phyloP scores from a whole-genome alignment of 352 stramenopile species.

The Phytophthora melonis region DNA sequence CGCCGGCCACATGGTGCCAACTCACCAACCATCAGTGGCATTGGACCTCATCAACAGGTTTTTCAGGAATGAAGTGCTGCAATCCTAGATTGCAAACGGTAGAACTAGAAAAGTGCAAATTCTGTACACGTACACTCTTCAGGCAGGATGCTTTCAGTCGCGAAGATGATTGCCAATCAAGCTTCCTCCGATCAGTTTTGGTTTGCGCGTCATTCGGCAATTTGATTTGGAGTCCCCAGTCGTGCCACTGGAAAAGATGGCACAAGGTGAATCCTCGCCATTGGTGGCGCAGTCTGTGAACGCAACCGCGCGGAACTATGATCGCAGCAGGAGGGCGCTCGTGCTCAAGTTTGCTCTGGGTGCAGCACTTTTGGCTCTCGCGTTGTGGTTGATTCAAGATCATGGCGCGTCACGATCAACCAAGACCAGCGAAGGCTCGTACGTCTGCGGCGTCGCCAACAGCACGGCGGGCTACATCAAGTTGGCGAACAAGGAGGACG shows the following conservation, averaged over 20 bases:
- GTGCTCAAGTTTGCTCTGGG: constrained; percentile 28
- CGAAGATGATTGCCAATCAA: constrained; percentile 26
- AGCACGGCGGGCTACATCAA: constrained; percentile 57
- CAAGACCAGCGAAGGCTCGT: neutral
- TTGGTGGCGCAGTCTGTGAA: constrained; percentile 20
- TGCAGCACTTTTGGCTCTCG: constrained; percentile 23
- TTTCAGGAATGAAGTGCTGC: constrained; percentile 53
- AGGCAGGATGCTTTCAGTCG: neutral
- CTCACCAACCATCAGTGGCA: constrained; percentile 53
- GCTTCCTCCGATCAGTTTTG: constrained; percentile 20
- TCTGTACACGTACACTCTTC: neutral
- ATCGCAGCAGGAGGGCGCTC: constrained; percentile 18
- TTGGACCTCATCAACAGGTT: constrained; percentile 63
- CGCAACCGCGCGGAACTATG: neutral
- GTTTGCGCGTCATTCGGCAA: constrained; percentile 14
- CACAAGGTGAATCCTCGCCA: constrained; percentile 29
- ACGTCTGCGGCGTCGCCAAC: constrained; percentile 39
- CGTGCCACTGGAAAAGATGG: constrained; percentile 10
- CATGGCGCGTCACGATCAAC: constrained; percentile 7
- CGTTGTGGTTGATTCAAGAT: constrained; percentile 31
- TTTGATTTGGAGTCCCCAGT: neutral
- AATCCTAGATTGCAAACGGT: neutral
- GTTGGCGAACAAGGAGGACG: constrained; percentile 53
- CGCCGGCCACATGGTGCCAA: constrained; percentile 68
- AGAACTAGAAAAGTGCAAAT: neutral